A percentile compares a stretch with the other conserved stretches of the same genome.
Conservation (phyloP, 164 flowering plant species). For the Kingdonia uniflora region DNA sequence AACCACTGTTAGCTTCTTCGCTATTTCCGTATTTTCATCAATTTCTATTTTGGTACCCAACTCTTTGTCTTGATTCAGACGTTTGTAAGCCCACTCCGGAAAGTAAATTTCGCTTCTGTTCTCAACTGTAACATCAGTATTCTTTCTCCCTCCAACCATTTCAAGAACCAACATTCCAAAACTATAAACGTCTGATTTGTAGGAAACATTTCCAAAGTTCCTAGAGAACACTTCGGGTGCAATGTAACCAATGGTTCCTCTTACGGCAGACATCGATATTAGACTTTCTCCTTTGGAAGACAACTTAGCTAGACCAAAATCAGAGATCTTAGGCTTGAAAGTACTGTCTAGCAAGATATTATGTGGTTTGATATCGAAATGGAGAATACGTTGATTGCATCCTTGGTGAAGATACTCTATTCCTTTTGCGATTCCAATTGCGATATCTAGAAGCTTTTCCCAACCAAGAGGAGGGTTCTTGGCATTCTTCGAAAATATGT, state of each 20-base stretch:
- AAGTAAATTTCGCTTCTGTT: neutral
- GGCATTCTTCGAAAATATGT: neutral
- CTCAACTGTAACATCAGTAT: neutral
- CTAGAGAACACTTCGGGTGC: slow-evolving; percentile 4
- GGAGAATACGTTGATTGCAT: slow-evolving; percentile 3
- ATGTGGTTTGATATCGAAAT: slow-evolving; percentile 6
- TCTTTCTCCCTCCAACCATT: slow-evolving; percentile 5
- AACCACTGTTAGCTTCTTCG: neutral
- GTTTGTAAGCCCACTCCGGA: slow-evolving; percentile 1
- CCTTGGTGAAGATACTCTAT: slow-evolving; percentile 6
- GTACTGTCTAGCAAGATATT: slow-evolving; percentile 2
- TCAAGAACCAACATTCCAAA: slow-evolving; percentile 6
- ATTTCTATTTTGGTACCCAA: neutral
- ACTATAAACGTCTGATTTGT: slow-evolving; percentile 2
- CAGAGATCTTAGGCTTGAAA: slow-evolving; percentile 2
- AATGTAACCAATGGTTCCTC: slow-evolving; percentile 3
- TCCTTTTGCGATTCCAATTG: slow-evolving; percentile 1
- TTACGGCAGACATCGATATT: neutral
- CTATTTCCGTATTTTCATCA: neutral
- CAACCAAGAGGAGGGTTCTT: neutral
- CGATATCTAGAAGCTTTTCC: slow-evolving; percentile 2
- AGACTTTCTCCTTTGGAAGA: neutral
- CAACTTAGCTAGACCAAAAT: slow-evolving; percentile 3
- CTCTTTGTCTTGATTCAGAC: neutral
- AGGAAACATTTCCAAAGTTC: slow-evolving; percentile 3